Percentiles rank a stretch among this genome's conserved stretches.
These are phyloP conservation scores for Suhomyces chickasaworum DNA, from an alignment of 1,139 yeast genomes.

Conservation along the genomic window DNA sequence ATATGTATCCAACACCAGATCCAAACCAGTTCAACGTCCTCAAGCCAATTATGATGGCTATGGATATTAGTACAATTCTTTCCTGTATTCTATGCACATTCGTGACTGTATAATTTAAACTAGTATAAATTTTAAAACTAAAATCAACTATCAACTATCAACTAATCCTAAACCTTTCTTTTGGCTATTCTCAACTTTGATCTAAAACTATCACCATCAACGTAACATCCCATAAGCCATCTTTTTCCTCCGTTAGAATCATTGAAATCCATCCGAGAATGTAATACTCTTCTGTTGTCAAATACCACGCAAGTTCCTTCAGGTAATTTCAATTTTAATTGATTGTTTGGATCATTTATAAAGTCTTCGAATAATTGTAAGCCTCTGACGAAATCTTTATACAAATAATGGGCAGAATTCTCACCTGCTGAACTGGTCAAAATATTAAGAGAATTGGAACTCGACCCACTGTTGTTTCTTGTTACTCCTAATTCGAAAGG, in stretches of 20 bases:
- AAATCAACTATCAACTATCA: no score
- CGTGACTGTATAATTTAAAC: slow-evolving; percentile 11
- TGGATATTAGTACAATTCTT: slow-evolving; percentile 25
- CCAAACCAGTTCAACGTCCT: slow-evolving; percentile 18
- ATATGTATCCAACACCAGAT: slow-evolving; percentile 25
- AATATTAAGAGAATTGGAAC: slow-evolving; percentile 9
- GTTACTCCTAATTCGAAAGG: slow-evolving; percentile 64
- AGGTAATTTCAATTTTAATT: slow-evolving; percentile 55
- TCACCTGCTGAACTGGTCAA: slow-evolving; percentile 18
- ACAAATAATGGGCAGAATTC: slow-evolving; percentile 31
- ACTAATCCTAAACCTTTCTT: not conserved
- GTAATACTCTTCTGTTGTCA: slow-evolving; percentile 72
- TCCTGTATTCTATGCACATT: slow-evolving; percentile 9
- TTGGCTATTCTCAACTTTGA: slow-evolving; percentile 54
- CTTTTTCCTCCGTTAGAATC: slow-evolving; percentile 55
- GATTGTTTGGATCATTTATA: slow-evolving; percentile 58
- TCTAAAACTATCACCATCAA: slow-evolving; percentile 71
- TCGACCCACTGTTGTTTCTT: slow-evolving; percentile 24
- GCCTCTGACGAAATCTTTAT: slow-evolving; percentile 63
- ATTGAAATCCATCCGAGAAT: slow-evolving; percentile 65
- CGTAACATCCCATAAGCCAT: slow-evolving; percentile 79
- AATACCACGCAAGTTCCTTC: slow-evolving; percentile 71
- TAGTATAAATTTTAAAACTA: slow-evolving; percentile 2
- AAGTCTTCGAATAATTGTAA: slow-evolving; percentile 59
- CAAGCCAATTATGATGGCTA: slow-evolving; percentile 29